phyloP scores from a whole-genome alignment of 495 filamentous ascomycete species.

The Diplogelasinospora grovesii region DNA sequence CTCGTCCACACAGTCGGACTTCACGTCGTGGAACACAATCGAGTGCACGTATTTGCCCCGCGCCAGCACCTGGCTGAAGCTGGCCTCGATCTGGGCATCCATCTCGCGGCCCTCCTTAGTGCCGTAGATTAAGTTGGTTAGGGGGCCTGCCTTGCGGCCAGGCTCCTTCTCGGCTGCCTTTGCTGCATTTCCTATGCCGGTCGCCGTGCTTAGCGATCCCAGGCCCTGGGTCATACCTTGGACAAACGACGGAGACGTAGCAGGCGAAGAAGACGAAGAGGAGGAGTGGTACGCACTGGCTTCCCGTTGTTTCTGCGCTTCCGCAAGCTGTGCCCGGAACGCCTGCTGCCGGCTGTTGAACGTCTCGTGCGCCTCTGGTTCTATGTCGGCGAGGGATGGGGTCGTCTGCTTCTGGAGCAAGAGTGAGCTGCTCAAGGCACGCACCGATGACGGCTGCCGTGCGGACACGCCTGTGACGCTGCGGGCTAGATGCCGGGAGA shows the following conservation, averaged over 20 bases:
- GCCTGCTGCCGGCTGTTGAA: conserved; percentile 78
- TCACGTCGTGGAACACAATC: conserved; percentile 94
- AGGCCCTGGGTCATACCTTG: conserved; percentile 37
- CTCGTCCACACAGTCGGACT: conserved; percentile 91
- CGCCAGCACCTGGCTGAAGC: conserved; percentile 87
- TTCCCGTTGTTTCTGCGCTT: conserved; percentile 72
- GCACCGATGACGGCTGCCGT: conserved; percentile 21
- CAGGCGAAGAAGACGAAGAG: conserved; percentile 43
- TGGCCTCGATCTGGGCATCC: conserved; percentile 90
- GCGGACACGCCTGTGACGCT: conserved; percentile 21
- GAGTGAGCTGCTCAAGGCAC: conserved; percentile 56
- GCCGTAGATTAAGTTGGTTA: conserved; percentile 81
- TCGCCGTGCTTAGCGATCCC: conserved; percentile 58
- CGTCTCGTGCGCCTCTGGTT: conserved; percentile 51
- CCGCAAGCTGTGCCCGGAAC: conserved; percentile 77
- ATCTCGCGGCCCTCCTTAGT: conserved; percentile 88
- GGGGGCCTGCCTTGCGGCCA: conserved; percentile 44
- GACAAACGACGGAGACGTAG: conserved; percentile 40
- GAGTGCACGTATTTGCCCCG: conserved; percentile 97
- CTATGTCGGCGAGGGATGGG: conserved; percentile 83
- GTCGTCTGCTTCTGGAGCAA: conserved; percentile 41
- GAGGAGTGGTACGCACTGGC: conserved; percentile 57
- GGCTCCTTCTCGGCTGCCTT: conserved; percentile 36
- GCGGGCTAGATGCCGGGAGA: conserved; percentile 20
- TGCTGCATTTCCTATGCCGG: conserved; percentile 27